A percentile compares a stretch with the other conserved stretches of the same genome.
phyloP scores from a whole-genome alignment of 768 basidiomycete species.

The Suillus occidentalis region DNA sequence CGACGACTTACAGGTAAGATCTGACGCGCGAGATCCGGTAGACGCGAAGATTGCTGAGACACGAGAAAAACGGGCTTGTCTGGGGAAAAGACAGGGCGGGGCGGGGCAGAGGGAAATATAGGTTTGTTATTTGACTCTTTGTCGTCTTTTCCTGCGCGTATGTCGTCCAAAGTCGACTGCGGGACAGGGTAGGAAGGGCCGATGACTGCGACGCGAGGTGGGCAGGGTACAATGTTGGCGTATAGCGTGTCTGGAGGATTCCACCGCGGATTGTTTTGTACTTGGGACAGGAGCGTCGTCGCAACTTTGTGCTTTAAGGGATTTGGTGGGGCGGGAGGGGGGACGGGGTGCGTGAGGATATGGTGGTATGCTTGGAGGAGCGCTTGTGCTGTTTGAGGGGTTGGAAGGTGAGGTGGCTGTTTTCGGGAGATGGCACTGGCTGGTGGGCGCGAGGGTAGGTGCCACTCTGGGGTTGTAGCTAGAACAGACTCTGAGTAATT shows the following conservation, averaged over 20 bases:
- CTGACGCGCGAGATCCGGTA: slow-evolving; percentile 65
- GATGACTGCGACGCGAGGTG: slow-evolving; percentile 62
- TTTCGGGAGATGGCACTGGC: slow-evolving; percentile 20
- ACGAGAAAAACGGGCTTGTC: slow-evolving; percentile 63
- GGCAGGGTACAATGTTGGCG: slow-evolving; percentile 54
- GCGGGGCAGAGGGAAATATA: slow-evolving; percentile 35
- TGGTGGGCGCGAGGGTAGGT: slow-evolving; percentile 52
- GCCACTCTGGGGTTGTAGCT: slow-evolving; percentile 64
- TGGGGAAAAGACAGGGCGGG: slow-evolving; percentile 41
- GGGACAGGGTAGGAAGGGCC: slow-evolving; percentile 67
- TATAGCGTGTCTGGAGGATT: slow-evolving; percentile 68
- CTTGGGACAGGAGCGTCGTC: slow-evolving; percentile 62
- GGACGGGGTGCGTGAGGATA: slow-evolving; percentile 69
- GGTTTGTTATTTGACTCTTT: slow-evolving; percentile 48
- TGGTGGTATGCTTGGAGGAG: slow-evolving; percentile 74
- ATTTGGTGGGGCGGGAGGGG: slow-evolving; percentile 49
- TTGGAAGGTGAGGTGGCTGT: slow-evolving; percentile 36
- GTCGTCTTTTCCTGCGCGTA: slow-evolving; percentile 44
- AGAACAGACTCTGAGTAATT: slow-evolving; percentile 77
- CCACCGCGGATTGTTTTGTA: slow-evolving; percentile 63
- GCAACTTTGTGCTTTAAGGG: slow-evolving; percentile 74
- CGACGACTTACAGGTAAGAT: slow-evolving; percentile 60
- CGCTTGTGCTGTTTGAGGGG: slow-evolving; percentile 61
- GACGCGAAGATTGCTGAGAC: slow-evolving; percentile 60
- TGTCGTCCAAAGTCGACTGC: slow-evolving; percentile 30